Base-by-base conservation (phyloP, 441 rosid species). In the Arabidopsis lyrata region DNA sequence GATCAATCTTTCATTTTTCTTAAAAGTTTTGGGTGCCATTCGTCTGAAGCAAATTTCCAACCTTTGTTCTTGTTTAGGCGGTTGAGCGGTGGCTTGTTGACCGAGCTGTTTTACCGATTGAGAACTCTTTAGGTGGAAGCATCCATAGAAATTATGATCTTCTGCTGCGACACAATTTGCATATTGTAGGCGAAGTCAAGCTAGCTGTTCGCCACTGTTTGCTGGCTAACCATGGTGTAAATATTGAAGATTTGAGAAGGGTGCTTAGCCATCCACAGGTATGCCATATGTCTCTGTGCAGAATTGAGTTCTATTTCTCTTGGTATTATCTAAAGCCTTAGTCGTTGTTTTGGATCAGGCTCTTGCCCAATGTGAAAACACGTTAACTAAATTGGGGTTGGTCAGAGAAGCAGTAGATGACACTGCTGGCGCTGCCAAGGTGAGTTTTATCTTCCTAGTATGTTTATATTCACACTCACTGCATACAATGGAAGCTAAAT, bases 241-340 rank as follows among this genome's bases (percentile, higher is more conserved):
- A 84, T 77, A 49, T 90, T 54, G 93, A 88, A 79, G 90, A 90
- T 78, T 73, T 95, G 81, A 82, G 61, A 77, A 87, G 99, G 81
- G 99, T 93, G 70, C 84, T 95, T 65, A 95, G 99, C 86, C 99
- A 93, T 88, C 97, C 97, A 61, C 99, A 95, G 97, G 99, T 91
- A 78, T 52, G 38, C 52, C 34, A 14, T 73, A 15, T 38, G 12
- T 18, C 50, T 58, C 63, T 53, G 13, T 56, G 54, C 61, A 31
- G 54, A 6, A 53, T 63, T 8, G 41, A 7, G 14, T 49, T 54
- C 56, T 66, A 55, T 8, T 8, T 65, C 13, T 29, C 22, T 72
- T 77, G 57, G 38, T 41, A 52, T 49, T 20, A 71, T 55, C 55
- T 24, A 41, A 60, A 63, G 8, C 18, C 32, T 58, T 12, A 4